Evolutionary conservation across 306 rosid genomes (phyloP).

Genomic region (Pyrus bretschneideri): DNA sequence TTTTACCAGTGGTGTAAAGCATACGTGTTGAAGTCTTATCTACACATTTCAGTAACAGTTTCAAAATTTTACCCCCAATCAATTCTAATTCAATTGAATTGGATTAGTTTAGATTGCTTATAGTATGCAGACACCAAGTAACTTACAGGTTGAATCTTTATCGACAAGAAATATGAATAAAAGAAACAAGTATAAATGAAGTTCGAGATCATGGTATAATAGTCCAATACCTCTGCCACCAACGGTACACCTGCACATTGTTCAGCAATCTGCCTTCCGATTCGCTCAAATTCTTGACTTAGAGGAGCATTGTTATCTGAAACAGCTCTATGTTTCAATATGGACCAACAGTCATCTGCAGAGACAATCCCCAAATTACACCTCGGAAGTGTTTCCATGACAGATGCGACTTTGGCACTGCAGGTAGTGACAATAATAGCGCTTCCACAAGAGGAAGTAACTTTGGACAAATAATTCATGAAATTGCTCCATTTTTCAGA

Average conservation of each 20-base stretch:
- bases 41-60: too few species aligned
- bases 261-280: background rate
- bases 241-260: background rate
- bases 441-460: background rate
- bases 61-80: too few species aligned
- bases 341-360: background rate
- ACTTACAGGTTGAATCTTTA: too few species aligned
- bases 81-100: too few species aligned
- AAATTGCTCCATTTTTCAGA: background rate
- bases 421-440: conserved; percentile 8
- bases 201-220: too few species aligned
- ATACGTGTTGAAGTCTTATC: too few species aligned
- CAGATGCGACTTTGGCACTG: background rate
- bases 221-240: too few species aligned
- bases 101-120: too few species aligned
- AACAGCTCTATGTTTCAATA: background rate
- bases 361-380: background rate
- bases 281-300: background rate
- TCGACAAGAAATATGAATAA: too few species aligned
- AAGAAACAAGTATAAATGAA: too few species aligned
- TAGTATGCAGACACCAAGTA: too few species aligned
- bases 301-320: background rate
- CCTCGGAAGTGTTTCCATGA: background rate
- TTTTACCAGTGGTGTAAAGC: too few species aligned
- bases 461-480: background rate